phyloP scores from a whole-genome alignment of 2,329 filamentous ascomycete species.

The Colletotrichum noveboracense region DNA sequence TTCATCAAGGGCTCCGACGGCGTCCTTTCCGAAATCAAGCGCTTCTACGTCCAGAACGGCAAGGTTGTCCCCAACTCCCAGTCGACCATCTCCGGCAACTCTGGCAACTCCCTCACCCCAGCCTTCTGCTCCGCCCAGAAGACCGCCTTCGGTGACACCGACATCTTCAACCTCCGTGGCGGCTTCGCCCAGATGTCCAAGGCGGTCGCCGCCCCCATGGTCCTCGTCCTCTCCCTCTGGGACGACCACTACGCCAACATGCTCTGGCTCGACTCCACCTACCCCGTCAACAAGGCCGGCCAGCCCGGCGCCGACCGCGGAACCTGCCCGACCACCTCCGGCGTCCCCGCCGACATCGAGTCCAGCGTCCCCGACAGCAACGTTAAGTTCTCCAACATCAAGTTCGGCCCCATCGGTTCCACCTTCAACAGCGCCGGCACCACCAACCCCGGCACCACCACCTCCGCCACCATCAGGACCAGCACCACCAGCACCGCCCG shows the following conservation, averaged over 20 bases:
- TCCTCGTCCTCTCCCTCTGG: constrained; percentile 59
- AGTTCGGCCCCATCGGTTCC: constrained; percentile 60
- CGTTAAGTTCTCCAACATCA: constrained; percentile 61
- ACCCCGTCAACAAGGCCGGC: constrained; percentile 50
- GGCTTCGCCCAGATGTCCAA: constrained; percentile 63
- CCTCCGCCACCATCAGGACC: constrained; percentile 14
- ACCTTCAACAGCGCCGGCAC: constrained; percentile 42
- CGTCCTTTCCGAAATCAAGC: constrained; percentile 63
- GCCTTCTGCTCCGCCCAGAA: constrained; percentile 66
- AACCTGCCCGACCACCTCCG: constrained; percentile 56
- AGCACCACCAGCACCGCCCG: constrained; percentile 6
- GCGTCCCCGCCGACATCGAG: constrained; percentile 57
- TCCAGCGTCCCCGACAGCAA: constrained; percentile 47
- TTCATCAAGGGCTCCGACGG: constrained; percentile 57
- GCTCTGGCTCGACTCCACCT: constrained; percentile 75
- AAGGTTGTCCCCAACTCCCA: constrained; percentile 60
- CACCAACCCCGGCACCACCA: constrained; percentile 11
- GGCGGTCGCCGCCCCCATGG: constrained; percentile 46
- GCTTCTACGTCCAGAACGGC: constrained; percentile 70
- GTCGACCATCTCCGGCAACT: constrained; percentile 40
- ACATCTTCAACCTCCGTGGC: constrained; percentile 60
- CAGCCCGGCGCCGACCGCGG: constrained; percentile 57
- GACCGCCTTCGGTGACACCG: constrained; percentile 57
- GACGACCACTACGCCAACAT: constrained; percentile 52
- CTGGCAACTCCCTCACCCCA: constrained; percentile 57